Base-by-base conservation (phyloP, 495 filamentous ascomycete genomes). In the Penicillium waksmanii region DNA sequence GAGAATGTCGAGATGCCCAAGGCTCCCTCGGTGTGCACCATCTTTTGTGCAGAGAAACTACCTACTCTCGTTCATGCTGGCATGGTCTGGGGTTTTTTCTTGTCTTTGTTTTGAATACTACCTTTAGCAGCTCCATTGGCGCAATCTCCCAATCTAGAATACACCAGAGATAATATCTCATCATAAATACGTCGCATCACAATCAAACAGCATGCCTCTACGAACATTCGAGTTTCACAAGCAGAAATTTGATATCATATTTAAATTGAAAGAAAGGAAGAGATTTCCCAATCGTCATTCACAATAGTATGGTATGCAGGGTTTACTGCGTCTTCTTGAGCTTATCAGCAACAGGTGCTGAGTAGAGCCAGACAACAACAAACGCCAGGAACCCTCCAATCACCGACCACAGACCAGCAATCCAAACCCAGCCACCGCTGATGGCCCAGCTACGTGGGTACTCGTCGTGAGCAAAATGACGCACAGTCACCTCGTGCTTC, bases 381-480 rank as follows among this genome's bases (percentile, higher is more conserved):
- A 98, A 98, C 3, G 73, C 87, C 47, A 96, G 52, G 85, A 92
- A 98, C 12, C 92, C 95, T 10, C 74, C 80, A 44, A 97, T 85
- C 1, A 95, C 96, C 31, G 85, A 86, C 67, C 82, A 90, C 48
- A 98, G 87, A 50, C 95, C 95, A 2, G 87, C 84, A 66, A 98
- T 95, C 95, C 95, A 98, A 6, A 93, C 91, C 91, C 91, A 98
- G 10, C 91, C 95, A 10, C 85, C 94, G 66, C 78, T 91, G 68
- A 98, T 98, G 58, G 84, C 85, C 80, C 86, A 98, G 75, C 89
- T 93, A 66, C 95, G 83, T 44, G 93, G 90, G 83, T 90, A 98
- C 78, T 98, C 95, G 67, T 98, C 86, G 80, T 98, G 95, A 8
- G 95, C 95, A 73, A 95, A 95, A 77, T 98, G 95, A 21, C 95